Conservation (phyloP, 225 moss, liverwort and hornwort species). For the Antitrichia curtipendula region DNA sequence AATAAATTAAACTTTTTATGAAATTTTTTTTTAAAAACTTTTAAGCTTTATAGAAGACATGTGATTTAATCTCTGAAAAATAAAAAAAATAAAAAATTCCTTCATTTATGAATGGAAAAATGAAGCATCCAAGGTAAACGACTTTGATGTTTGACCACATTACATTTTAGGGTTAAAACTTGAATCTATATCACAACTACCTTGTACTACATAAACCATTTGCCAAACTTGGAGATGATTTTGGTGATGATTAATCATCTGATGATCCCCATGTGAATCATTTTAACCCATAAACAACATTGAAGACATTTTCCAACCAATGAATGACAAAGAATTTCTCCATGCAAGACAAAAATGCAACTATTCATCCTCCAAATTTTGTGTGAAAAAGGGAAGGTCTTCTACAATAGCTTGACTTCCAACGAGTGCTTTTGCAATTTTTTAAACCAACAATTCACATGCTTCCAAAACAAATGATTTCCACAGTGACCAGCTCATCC, state of each 20-base stretch:
- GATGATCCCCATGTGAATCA: not conserved
- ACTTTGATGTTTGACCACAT: not conserved
- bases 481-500: too few relatives aligned
- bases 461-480: too few relatives aligned
- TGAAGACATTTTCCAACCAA: too few relatives aligned
- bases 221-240: not conserved
- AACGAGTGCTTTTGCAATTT: too few relatives aligned
- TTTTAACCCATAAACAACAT: too few relatives aligned
- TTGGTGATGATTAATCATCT: not conserved
- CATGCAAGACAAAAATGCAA: too few relatives aligned
- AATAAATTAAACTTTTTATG: not conserved
- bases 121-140: not conserved
- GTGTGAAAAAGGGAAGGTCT: too few relatives aligned
- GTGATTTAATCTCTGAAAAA: not conserved
- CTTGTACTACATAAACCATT: fast-evolving
- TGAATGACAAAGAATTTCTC: too few relatives aligned
- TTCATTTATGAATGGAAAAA: not conserved
- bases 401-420: too few relatives aligned
- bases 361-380: too few relatives aligned
- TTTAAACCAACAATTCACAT: too few relatives aligned
- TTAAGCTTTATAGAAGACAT: not conserved
- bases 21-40: fast-evolving
- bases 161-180: fast-evolving
- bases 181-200: not conserved
- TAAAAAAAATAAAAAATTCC: not conserved